These are phyloP conservation scores for Babesia divergens DNA, from an alignment of 169 alveolate genomes.

Conservation along the genomic window DNA sequence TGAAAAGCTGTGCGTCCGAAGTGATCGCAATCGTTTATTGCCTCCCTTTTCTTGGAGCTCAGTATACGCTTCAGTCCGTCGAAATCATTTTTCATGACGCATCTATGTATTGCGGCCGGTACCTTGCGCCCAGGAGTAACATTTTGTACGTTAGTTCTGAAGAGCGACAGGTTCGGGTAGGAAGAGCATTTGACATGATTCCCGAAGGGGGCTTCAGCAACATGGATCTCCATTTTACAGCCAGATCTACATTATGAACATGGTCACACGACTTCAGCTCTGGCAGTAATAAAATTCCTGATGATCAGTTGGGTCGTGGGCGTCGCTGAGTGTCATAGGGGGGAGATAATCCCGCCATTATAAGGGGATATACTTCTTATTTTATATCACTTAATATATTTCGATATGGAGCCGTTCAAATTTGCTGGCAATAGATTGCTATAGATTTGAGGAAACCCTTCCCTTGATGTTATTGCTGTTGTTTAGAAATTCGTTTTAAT, in stretches of 20 bases:
- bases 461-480: too few relatives aligned
- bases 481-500: too few relatives aligned
- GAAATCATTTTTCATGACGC: conserved; percentile 32
- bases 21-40: conserved; percentile 56
- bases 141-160: neutral
- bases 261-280: neutral
- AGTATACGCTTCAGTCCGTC: conserved; percentile 50
- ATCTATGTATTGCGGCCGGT: conserved; percentile 28
- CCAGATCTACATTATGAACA: neutral
- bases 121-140: conserved; percentile 17
- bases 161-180: neutral
- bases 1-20: conserved; percentile 62
- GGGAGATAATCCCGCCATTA: neutral
- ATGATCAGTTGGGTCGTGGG: neutral
- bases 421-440: too few relatives aligned
- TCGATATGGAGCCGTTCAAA: too few relatives aligned
- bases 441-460: too few relatives aligned
- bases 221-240: neutral
- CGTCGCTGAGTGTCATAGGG: neutral
- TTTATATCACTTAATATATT: too few relatives aligned
- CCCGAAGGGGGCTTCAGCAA: neutral
- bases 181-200: neutral
- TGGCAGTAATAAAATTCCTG: neutral
- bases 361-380: neutral
- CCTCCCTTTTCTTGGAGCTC: conserved; percentile 48